These are phyloP conservation scores for Verticillium tricorpus DNA, from an alignment of 2,329 filamentous ascomycete genomes.

Conservation along the genomic window DNA sequence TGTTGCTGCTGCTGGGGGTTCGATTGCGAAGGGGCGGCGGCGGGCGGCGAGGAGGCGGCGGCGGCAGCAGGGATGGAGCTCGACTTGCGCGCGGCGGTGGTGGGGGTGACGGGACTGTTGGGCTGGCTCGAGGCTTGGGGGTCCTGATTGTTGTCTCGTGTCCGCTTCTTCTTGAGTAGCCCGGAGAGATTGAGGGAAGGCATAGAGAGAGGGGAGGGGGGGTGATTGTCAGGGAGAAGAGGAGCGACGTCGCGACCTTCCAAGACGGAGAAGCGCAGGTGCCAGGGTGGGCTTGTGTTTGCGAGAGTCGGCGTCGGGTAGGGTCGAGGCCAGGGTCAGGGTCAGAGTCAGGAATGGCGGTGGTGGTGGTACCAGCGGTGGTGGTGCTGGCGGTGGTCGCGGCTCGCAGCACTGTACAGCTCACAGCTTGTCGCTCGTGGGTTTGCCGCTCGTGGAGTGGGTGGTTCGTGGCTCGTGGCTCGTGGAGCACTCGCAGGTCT, in stretches of 20 bases:
- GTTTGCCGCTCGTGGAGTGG: background rate
- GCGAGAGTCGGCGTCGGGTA: background rate
- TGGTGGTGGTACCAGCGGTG: background rate
- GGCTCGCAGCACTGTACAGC: background rate
- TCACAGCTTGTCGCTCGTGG: background rate
- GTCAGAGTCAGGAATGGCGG: background rate
- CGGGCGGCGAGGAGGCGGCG: conserved; percentile 8
- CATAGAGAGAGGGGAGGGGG: conserved; percentile 52
- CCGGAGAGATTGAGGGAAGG: conserved; percentile 66
- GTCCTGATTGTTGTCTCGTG: conserved; percentile 79
- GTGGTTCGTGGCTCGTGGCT: background rate
- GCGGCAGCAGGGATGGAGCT: conserved; percentile 2
- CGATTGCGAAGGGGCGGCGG: conserved; percentile 19
- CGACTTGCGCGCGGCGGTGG: conserved; percentile 29
- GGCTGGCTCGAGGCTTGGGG: conserved; percentile 60
- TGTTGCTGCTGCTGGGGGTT: conserved; percentile 18
- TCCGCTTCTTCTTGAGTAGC: conserved; percentile 98
- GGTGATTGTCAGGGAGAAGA: conserved; percentile 17
- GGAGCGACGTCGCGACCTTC: background rate
- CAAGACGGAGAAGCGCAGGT: background rate
- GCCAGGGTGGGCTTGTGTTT: background rate
- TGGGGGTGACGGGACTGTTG: conserved; percentile 58
- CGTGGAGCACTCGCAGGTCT: background rate
- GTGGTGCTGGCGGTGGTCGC: background rate
- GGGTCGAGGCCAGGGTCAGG: background rate